Conservation (phyloP, 176 grass and related monocot genomes). For the Phragmites australis region DNA sequence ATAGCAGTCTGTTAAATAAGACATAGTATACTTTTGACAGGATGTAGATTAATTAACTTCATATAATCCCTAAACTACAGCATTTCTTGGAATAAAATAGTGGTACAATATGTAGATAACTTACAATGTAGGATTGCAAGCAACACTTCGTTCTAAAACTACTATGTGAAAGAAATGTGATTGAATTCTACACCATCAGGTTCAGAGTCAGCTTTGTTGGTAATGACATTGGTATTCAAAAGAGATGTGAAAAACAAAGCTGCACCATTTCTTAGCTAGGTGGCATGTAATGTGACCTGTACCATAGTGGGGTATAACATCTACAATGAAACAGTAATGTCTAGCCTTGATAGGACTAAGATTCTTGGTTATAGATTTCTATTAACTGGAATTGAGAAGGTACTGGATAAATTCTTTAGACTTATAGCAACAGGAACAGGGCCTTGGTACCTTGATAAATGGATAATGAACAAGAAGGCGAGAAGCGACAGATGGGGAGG, state of each 20-base stretch:
- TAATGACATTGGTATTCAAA: not conserved
- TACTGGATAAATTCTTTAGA: not conserved
- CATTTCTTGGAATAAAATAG: not conserved
- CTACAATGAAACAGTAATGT: constrained; percentile 1
- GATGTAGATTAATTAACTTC: not conserved
- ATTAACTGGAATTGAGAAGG: not conserved
- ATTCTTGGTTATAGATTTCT: not conserved
- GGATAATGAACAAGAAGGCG: constrained; percentile 78
- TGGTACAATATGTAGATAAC: not conserved
- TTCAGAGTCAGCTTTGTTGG: not conserved
- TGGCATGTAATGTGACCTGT: not conserved
- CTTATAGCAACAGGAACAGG: constrained; percentile 27
- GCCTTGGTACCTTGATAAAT: constrained; percentile 62
- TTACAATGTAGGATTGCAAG: not conserved
- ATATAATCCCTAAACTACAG: not conserved
- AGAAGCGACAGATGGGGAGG: constrained; percentile 61
- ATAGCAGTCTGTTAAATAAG: constrained; percentile 6
- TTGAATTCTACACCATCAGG: not conserved
- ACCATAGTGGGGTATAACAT: constrained; percentile 9
- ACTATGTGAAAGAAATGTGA: constrained; percentile 15
- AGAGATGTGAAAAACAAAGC: not conserved
- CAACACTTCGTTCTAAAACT: not conserved
- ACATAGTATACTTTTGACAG: not conserved
- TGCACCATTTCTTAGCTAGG: not conserved
- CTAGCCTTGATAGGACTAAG: constrained; percentile 10